A percentile compares a stretch with the other conserved stretches of the same genome.
Conservation (phyloP, 768 basidiomycete species). For the Mrakia blollopis region DNA sequence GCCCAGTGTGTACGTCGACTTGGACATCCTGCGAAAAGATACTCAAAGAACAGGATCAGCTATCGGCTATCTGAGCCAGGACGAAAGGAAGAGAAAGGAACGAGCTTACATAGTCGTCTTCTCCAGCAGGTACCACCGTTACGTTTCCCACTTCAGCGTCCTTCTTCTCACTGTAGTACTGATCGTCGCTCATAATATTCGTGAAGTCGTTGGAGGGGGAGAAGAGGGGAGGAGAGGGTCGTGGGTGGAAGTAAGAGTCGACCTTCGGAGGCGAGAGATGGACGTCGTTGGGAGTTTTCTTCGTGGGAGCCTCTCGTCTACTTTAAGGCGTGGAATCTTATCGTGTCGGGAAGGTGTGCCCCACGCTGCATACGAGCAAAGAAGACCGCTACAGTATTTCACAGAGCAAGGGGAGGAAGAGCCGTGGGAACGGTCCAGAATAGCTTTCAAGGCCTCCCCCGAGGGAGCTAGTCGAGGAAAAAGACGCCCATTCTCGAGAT, state of each 20-base stretch:
- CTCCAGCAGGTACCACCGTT: neutral
- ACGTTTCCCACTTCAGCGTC: neutral
- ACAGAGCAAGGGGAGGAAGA: neutral
- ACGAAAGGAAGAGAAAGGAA: neutral
- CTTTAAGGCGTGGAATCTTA: no score
- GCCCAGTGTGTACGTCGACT: slow-evolving; percentile 17
- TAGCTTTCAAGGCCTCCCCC: no score
- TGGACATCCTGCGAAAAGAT: slow-evolving; percentile 14
- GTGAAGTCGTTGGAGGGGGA: neutral
- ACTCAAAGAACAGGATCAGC: no score
- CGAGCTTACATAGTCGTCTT: neutral
- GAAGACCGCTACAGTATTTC: neutral
- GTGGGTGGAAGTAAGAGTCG: neutral
- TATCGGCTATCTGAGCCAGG: neutral
- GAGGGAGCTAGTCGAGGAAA: neutral
- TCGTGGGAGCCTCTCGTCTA: no score
- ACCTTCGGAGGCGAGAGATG: neutral
- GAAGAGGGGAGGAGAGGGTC: neutral
- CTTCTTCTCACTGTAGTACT: neutral
- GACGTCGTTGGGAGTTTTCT: neutral
- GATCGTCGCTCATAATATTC: neutral
- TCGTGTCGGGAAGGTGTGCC: no score
- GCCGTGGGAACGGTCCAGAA: neutral
- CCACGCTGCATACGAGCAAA: no score
- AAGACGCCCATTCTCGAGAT: no score